Conservation (phyloP, 768 basidiomycete species). For the Lactarius akahatsu region DNA sequence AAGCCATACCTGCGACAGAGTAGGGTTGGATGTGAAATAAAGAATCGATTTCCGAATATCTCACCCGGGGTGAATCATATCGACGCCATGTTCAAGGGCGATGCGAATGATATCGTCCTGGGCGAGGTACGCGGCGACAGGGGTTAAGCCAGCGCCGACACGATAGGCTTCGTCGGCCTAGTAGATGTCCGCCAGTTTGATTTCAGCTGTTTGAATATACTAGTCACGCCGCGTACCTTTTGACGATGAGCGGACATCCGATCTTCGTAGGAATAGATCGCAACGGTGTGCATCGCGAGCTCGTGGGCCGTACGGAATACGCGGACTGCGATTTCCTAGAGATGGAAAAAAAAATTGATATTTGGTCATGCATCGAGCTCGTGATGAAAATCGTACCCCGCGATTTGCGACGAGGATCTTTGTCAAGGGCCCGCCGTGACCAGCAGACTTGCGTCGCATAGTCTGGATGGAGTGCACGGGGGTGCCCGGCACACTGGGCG, state of each 20-base stretch:
- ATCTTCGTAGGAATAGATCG: slow-evolving; percentile 98
- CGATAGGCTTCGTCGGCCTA: slow-evolving; percentile 98
- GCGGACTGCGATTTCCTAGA: slow-evolving; percentile 96
- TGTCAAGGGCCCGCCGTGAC: slow-evolving; percentile 85
- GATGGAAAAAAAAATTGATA: slow-evolving; percentile 4
- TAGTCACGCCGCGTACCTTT: slow-evolving; percentile 56
- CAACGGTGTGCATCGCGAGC: slow-evolving; percentile 98
- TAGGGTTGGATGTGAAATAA: not conserved
- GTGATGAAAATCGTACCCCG: slow-evolving; percentile 58
- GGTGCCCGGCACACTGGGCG: slow-evolving; percentile 78
- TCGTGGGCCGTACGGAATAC: slow-evolving; percentile 99
- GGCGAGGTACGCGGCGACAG: slow-evolving; percentile 94
- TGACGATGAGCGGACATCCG: slow-evolving; percentile 95
- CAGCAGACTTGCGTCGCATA: slow-evolving; percentile 87
- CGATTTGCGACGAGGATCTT: slow-evolving; percentile 93
- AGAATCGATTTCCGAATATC: slow-evolving; percentile 26
- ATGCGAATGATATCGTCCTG: slow-evolving; percentile 97
- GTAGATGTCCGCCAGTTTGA: slow-evolving; percentile 5
- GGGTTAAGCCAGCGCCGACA: slow-evolving; percentile 94
- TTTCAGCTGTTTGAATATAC: not conserved
- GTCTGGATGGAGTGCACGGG: slow-evolving; percentile 89
- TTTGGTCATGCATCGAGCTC: slow-evolving; percentile 10
- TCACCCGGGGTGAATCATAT: slow-evolving; percentile 99
- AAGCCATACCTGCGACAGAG: slow-evolving; percentile 77
- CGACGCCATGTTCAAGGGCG: slow-evolving; percentile 97